Base-by-base conservation (phyloP, 2,329 filamentous ascomycete species). In the Aspergillus candidus region DNA sequence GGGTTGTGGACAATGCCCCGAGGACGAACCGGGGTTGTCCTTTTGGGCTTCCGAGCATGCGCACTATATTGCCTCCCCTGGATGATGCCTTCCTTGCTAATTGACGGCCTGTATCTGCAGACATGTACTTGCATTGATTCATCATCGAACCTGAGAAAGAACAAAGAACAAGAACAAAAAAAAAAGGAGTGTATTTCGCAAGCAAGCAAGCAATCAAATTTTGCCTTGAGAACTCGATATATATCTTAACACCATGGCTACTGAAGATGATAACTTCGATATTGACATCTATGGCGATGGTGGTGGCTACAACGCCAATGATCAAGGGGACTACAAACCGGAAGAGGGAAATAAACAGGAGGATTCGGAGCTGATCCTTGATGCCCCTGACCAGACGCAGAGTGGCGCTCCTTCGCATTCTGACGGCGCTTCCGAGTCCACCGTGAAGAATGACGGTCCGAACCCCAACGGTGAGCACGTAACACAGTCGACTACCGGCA, bases 231-330 rank as follows among this genome's bases (percentile, higher is more conserved):
- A 52, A 51, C 48, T 46, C 50, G 55, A 49, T 53, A 48, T 47
- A 46, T 49, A 61, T 43, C 43, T 61, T 61, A 57, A 48, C 61
- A 55, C 58, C 46, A 74, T 74, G 71, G 69, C 71, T 45, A 66
- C 77, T 59, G 79, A 82, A 62, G 80, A 83, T 67, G 80, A 83
- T 66, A 82, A 81, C 60, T 83, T 83, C 72, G 80, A 84, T 57
- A 82, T 84, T 72, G 80, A 84, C 63, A 82, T 84, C 68, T 83
- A 83, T 60, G 80, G 80, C 51, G 79, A 83, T 58, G 78, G 80
- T 41, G 66, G 67, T 46, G 61, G 67, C 43, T 71, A 70, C 47
- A 71, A 68, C 52, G 60, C 59, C 40, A 65, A 70, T 52, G 68
- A 69, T 15, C 62, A 80, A 48, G 76, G 78, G 46, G 65, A 68